A percentile compares a stretch with the other conserved stretches of the same genome.
These are phyloP conservation scores for Candida patagonica DNA, from an alignment of 805 yeast species.

Conservation along the genomic window DNA sequence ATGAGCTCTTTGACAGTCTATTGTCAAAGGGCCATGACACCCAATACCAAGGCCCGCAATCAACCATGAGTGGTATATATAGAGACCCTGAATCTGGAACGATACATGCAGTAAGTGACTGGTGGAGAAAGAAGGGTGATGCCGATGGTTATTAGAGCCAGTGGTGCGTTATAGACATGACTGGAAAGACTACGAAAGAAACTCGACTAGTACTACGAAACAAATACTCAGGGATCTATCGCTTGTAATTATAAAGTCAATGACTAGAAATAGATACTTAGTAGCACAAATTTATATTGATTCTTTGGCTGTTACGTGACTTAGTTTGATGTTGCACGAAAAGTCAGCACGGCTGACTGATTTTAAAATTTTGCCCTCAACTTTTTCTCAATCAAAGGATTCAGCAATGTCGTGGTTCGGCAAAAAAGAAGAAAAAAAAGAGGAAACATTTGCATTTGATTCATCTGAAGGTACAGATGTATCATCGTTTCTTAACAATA, in stretches of 20 bases:
- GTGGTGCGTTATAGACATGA: too few species aligned
- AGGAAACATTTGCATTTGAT: constrained; percentile 47
- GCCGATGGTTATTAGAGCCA: constrained; percentile 58
- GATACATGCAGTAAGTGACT: constrained; percentile 77
- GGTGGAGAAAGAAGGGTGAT: constrained; percentile 77
- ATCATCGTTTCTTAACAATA: constrained; percentile 51
- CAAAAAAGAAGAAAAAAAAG: constrained; percentile 16
- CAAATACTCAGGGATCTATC: too few species aligned
- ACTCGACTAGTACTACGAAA: too few species aligned
- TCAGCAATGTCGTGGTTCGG: constrained; percentile 27
- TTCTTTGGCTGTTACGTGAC: too few species aligned
- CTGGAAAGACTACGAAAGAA: too few species aligned
- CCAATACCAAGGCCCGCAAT: constrained; percentile 35
- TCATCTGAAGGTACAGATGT: constrained; percentile 57
- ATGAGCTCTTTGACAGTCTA: constrained; percentile 30
- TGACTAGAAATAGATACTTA: too few species aligned
- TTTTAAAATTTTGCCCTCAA: too few species aligned
- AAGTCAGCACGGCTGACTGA: too few species aligned
- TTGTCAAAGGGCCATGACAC: constrained; percentile 42
- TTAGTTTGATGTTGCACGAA: too few species aligned
- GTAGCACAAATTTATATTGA: too few species aligned
- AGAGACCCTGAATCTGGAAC: constrained; percentile 28
- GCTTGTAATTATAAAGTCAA: too few species aligned
- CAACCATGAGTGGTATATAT: constrained; percentile 51
- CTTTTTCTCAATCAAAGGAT: too few species aligned